Conservation (phyloP, 2,329 filamentous ascomycete genomes). For the Botrytis squamosa region DNA sequence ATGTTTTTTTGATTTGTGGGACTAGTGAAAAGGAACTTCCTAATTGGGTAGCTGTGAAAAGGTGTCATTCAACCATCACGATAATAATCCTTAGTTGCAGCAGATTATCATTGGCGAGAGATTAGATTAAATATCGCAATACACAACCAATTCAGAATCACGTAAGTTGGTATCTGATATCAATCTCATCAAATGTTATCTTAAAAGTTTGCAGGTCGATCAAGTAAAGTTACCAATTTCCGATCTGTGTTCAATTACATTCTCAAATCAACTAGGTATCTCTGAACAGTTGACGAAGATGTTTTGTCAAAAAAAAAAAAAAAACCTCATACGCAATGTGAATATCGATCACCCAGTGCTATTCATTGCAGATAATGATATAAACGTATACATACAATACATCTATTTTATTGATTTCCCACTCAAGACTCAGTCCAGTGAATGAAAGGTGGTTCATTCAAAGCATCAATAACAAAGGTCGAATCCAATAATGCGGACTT, state of each 20-base stretch:
- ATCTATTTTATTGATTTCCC: not conserved
- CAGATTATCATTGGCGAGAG: not conserved
- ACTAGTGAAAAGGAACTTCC: slow-evolving; percentile 6
- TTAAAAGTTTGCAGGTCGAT: not conserved
- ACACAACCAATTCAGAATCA: not conserved
- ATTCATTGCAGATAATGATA: not conserved
- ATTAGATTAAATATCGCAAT: not conserved
- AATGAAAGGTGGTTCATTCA: not conserved
- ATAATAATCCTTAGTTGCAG: not conserved
- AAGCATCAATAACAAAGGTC: not conserved
- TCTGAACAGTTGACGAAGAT: not conserved
- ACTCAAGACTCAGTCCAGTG: not conserved
- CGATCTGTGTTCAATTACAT: not conserved
- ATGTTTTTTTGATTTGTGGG: not conserved
- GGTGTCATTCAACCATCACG: not conserved
- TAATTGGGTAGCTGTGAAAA: not conserved
- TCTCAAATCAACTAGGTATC: no score
- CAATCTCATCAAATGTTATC: not conserved
- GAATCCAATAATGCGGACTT: no score
- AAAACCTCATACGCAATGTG: not conserved
- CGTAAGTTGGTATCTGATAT: not conserved
- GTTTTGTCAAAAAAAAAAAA: no score
- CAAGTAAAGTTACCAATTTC: not conserved
- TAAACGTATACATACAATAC: not conserved
- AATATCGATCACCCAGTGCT: not conserved